These are phyloP conservation scores for Kokia cookei DNA, from an alignment of 441 rosid genomes.

Conservation along the genomic window DNA sequence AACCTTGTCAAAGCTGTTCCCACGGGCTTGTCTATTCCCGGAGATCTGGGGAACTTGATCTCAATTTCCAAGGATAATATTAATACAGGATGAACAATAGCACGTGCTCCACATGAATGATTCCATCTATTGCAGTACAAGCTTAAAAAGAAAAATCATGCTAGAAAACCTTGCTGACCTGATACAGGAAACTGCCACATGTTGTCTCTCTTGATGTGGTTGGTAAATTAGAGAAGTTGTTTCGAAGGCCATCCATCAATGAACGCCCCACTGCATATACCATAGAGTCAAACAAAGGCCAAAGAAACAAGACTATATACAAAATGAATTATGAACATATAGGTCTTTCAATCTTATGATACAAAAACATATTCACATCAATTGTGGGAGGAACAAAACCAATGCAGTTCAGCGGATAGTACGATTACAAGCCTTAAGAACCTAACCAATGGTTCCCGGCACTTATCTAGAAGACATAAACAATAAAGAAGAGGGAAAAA, in stretches of 20 bases:
- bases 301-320: neutral
- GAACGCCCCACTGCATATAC: conserved; percentile 31
- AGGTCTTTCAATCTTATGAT: neutral
- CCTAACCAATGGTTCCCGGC: neutral
- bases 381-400: neutral
- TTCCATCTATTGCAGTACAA: neutral
- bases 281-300: neutral
- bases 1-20: neutral
- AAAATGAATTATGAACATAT: neutral
- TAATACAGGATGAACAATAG: neutral
- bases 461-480: neutral
- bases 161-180: conserved; percentile 32
- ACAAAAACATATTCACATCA: neutral
- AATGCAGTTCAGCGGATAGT: no score
- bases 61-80: neutral
- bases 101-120: neutral
- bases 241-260: conserved; percentile 45
- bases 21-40: neutral
- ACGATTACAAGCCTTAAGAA: neutral
- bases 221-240: conserved; percentile 29
- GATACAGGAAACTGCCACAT: conserved; percentile 31
- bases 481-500: neutral
- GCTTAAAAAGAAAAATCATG: neutral
- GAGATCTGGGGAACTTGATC: neutral
- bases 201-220: conserved; percentile 29